Conservation (phyloP, 495 filamentous ascomycete species). For the Glutinoglossum americanum region DNA sequence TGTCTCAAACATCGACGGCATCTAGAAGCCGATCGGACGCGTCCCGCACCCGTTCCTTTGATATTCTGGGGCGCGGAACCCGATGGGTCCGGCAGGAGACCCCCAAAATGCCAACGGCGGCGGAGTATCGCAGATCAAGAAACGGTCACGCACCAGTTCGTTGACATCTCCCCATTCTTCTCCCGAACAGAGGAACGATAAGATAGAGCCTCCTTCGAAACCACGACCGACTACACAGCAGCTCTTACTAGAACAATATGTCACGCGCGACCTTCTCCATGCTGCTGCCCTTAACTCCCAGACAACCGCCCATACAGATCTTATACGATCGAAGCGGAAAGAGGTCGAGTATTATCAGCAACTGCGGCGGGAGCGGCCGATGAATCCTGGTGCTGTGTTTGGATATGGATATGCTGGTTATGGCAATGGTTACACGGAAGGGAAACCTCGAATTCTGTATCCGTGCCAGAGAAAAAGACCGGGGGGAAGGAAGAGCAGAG, state of each 20-base stretch:
- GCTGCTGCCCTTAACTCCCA: slow-evolving; percentile 20
- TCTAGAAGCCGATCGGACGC: background rate
- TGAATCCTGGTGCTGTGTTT: slow-evolving; percentile 38
- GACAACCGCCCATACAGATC: slow-evolving; percentile 9
- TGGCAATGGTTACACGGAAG: slow-evolving; percentile 54
- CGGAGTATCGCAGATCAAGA: background rate
- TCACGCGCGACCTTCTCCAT: slow-evolving; percentile 7
- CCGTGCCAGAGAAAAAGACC: slow-evolving; percentile 47
- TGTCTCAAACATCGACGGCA: background rate
- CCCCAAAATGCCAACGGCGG: background rate
- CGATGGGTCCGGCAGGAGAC: slow-evolving; percentile 1
- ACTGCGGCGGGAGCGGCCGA: slow-evolving; percentile 25
- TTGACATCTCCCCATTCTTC: background rate
- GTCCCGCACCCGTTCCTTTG: background rate
- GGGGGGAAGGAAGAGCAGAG: slow-evolving; percentile 48
- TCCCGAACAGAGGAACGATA: background rate
- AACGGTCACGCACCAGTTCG: background rate
- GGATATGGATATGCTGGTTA: slow-evolving; percentile 78
- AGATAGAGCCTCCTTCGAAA: background rate
- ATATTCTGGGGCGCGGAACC: background rate
- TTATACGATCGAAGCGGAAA: slow-evolving; percentile 22
- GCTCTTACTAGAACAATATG: slow-evolving; percentile 5
- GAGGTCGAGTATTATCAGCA: slow-evolving; percentile 32
- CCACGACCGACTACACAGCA: slow-evolving; percentile 4
- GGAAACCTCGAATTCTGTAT: slow-evolving; percentile 41